Base-by-base conservation (phyloP, 1,284 basidiomycete genomes). In the Neolentinus lepideus region DNA sequence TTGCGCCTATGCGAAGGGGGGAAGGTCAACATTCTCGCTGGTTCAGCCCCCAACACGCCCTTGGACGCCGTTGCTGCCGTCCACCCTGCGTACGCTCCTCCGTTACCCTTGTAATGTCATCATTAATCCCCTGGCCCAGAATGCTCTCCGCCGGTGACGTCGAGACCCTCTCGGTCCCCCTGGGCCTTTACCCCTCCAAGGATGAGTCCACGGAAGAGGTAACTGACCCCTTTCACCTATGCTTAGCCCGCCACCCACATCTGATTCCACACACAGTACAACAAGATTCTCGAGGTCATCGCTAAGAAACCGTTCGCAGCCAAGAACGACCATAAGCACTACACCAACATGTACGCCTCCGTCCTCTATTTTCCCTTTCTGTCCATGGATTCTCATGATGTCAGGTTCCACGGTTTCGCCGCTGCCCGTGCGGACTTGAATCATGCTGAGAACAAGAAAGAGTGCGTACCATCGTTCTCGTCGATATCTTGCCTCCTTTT, bases 341-440 rank as follows among this genome's bases (percentile, higher is more conserved):
- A 83, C 57, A 59, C 69, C 1, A 74, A 77, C 56, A 80, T 80
- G 79, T 80, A 60, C 54, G 69, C 66, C 38, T 16, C 11, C 12
- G 29, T 12, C 29, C 29, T 12, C 3, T 55, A 16, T 2, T 26
- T 33, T 26, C n/a, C 21, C 11, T 29, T 51, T 31, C 1, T n/a
- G n/a, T n/a, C n/a, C n/a, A n/a, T 12, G 29, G 29, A 6, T 31
- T 31, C 29, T 46, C 43, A 46, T 46, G 24, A 46, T 31, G 29
- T 31, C 57, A 84, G 81, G 67, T 80, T 82, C 69, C 86, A 88
- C 64, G 86, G 85, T 38, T 88, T 84, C 77, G 86, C 85, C 3
- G 85, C 84, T 8, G 87, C 87, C 2, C 77, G 87, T 51, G 86
- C 80, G 1, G 71, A 89, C 64, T 72, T 89, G 52, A 75, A 79